These are phyloP conservation scores for Bremia lactucae DNA, from an alignment of 352 stramenopile genomes.

Conservation along the genomic window DNA sequence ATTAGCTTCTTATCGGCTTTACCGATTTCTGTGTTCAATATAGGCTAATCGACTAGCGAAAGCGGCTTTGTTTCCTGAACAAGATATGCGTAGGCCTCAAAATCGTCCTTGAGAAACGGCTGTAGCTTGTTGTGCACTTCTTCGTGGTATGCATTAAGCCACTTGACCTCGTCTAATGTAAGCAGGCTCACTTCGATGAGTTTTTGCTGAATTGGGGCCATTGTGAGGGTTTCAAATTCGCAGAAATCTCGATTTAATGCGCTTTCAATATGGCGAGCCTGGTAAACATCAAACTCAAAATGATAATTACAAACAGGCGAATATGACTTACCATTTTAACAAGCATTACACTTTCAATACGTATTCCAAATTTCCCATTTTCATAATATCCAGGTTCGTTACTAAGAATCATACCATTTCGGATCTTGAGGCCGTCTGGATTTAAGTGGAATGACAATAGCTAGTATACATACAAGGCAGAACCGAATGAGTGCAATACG, in stretches of 20 bases:
- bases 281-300: neutral
- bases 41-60: slow-evolving; percentile 6
- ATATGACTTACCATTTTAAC: slow-evolving; percentile 76
- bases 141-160: slow-evolving; percentile 92
- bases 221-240: slow-evolving; percentile 94
- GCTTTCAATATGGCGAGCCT: slow-evolving; percentile 53
- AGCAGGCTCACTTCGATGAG: slow-evolving; percentile 92
- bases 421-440: slow-evolving; percentile 68
- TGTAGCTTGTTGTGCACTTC: slow-evolving; percentile 87
- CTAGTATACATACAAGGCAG: slow-evolving; percentile 16
- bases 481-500: neutral
- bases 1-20: too few species aligned
- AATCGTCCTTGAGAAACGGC: slow-evolving; percentile 70
- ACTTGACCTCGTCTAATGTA: slow-evolving; percentile 86
- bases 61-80: slow-evolving; percentile 64
- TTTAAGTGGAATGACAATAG: slow-evolving; percentile 81
- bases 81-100: slow-evolving; percentile 63
- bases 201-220: slow-evolving; percentile 97
- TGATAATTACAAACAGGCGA: neutral
- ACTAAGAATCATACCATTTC: slow-evolving; percentile 95
- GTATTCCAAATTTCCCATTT: slow-evolving; percentile 95
- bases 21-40: too few species aligned
- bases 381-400: slow-evolving; percentile 99
- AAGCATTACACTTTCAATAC: slow-evolving; percentile 98
- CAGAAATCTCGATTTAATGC: slow-evolving; percentile 85